phyloP scores from a whole-genome alignment of 352 stramenopile species.

The Achlya hypogyna region DNA sequence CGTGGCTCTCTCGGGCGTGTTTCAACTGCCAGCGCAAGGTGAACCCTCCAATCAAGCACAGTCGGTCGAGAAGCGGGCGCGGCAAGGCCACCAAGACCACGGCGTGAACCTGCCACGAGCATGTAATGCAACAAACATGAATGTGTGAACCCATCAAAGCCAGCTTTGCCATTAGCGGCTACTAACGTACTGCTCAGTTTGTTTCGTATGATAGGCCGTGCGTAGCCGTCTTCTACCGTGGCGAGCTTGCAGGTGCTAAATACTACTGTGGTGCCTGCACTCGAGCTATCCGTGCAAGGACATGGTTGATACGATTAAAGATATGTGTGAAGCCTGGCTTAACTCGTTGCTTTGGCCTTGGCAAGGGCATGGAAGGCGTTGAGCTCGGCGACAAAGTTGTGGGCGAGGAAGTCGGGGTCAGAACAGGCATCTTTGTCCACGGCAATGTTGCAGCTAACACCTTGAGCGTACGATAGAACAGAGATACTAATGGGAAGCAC shows the following conservation, averaged over 20 bases:
- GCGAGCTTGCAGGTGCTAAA: too few relatives aligned
- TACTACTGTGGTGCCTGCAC: too few relatives aligned
- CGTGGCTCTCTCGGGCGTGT: slow-evolving; percentile 11
- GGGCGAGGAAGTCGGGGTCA: neutral
- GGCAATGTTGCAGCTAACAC: neutral
- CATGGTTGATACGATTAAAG: too few relatives aligned
- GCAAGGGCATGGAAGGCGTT: neutral
- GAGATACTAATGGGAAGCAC: neutral
- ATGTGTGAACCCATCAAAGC: too few relatives aligned
- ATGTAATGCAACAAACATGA: too few relatives aligned
- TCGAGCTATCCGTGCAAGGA: too few relatives aligned
- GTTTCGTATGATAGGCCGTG: too few relatives aligned
- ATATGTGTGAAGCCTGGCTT: too few relatives aligned
- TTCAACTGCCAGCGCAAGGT: slow-evolving; percentile 18
- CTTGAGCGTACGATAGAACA: neutral
- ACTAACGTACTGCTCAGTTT: too few relatives aligned
- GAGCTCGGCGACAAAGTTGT: neutral
- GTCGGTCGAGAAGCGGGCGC: too few relatives aligned
- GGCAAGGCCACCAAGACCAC: neutral
- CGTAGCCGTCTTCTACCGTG: too few relatives aligned
- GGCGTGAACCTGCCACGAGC: neutral
- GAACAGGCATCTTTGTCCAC: neutral
- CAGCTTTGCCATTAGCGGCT: too few relatives aligned
- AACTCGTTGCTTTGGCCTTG: neutral
- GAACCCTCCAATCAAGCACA: neutral